These are phyloP conservation scores for Apodospora peruviana DNA, from an alignment of 495 filamentous ascomycete genomes.

Conservation along the genomic window DNA sequence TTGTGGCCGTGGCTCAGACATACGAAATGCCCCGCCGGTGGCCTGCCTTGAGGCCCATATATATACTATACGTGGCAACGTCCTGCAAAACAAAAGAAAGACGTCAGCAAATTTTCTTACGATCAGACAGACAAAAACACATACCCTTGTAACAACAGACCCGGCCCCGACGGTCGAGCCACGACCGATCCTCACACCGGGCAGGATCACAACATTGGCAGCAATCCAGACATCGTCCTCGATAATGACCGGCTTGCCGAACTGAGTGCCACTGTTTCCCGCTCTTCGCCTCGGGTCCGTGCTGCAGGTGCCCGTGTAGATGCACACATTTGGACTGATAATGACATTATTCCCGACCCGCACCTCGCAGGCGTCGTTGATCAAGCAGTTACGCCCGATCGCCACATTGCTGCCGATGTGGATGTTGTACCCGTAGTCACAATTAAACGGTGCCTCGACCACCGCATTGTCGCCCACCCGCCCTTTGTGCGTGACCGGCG, in stretches of 20 bases:
- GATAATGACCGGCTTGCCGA: slow-evolving; percentile 70
- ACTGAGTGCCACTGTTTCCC: slow-evolving; percentile 66
- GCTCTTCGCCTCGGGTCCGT: slow-evolving; percentile 70
- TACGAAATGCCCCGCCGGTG: slow-evolving; percentile 23
- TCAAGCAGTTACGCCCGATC: slow-evolving; percentile 80
- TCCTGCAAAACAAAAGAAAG: slow-evolving; percentile 14
- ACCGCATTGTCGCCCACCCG: slow-evolving; percentile 68
- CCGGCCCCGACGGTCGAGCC: slow-evolving; percentile 79
- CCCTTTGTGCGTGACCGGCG: slow-evolving; percentile 49
- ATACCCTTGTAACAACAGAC: slow-evolving; percentile 81
- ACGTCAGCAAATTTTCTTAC: not conserved
- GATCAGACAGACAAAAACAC: slow-evolving; percentile 11
- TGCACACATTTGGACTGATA: slow-evolving; percentile 81
- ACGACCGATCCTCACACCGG: slow-evolving; percentile 73
- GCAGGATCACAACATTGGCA: slow-evolving; percentile 66
- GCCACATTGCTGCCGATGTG: slow-evolving; percentile 79
- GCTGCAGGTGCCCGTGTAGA: slow-evolving; percentile 70
- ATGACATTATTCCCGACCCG: slow-evolving; percentile 76
- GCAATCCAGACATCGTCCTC: slow-evolving; percentile 82
- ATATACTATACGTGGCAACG: slow-evolving; percentile 25
- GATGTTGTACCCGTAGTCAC: slow-evolving; percentile 96
- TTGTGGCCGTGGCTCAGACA: not conserved
- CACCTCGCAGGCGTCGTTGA: slow-evolving; percentile 70
- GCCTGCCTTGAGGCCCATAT: slow-evolving; percentile 24
- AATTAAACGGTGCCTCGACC: slow-evolving; percentile 86